phyloP scores from a whole-genome alignment of 495 filamentous ascomycete species.

The Xeromyces bisporus region DNA sequence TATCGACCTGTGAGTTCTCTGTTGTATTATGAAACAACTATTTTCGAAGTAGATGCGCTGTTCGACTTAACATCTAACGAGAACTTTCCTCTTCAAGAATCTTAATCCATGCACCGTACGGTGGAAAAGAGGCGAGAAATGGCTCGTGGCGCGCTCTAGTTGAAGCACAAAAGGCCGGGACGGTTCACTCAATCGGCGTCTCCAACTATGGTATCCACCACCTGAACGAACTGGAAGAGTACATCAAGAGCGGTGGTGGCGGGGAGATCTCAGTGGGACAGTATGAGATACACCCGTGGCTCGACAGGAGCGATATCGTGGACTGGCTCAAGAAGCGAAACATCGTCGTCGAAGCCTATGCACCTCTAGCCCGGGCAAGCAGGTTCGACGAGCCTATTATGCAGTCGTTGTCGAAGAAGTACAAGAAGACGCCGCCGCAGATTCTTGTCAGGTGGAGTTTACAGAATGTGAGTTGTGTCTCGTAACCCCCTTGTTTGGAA shows the following conservation, averaged over 20 bases:
- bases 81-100: too few species aligned
- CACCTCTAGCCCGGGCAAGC: constrained; percentile 51
- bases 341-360: constrained; percentile 64
- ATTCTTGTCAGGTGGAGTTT: constrained; percentile 71
- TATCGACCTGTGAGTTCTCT: constrained; percentile 41
- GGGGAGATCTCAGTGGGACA: constrained; percentile 70
- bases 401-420: constrained; percentile 42
- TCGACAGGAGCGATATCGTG: constrained; percentile 53
- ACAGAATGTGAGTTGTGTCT: constrained; percentile 36
- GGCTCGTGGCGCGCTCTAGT: constrained; percentile 34
- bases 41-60: constrained; percentile 2
- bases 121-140: constrained; percentile 29
- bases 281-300: constrained; percentile 81
- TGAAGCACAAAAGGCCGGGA: constrained; percentile 34
- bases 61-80: too few species aligned
- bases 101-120: constrained; percentile 39
- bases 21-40: neutral
- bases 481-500: neutral
- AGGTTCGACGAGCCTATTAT: constrained; percentile 45
- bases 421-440: constrained; percentile 60
- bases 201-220: constrained; percentile 41
- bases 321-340: constrained; percentile 53
- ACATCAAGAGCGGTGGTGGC: constrained; percentile 54
- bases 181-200: constrained; percentile 33
- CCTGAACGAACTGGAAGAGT: constrained; percentile 46